phyloP scores from a whole-genome alignment of 1,284 basidiomycete genomes.

The Athelia sp. region DNA sequence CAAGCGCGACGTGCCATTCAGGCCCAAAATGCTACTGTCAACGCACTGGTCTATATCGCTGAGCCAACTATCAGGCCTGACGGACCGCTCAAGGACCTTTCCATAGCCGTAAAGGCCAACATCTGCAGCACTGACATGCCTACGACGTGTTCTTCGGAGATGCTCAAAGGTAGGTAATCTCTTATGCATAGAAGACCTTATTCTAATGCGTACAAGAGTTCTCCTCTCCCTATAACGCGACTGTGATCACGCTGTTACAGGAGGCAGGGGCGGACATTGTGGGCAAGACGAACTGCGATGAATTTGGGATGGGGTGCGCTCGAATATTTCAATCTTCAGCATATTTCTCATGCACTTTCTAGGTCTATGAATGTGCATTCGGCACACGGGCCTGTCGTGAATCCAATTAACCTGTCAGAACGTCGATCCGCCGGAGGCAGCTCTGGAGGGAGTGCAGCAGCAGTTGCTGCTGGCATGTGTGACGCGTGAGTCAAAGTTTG shows the following conservation, averaged over 20 bases:
- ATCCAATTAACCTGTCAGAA: constrained; percentile 50
- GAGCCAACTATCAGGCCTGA: neutral
- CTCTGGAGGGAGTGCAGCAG: constrained; percentile 81
- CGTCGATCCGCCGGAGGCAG: constrained; percentile 76
- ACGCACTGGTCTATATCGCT: constrained; percentile 41
- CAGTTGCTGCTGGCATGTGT: constrained; percentile 75
- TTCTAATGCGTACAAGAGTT: constrained; percentile 45
- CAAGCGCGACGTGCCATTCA: neutral
- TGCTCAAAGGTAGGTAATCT: constrained; percentile 53
- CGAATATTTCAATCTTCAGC: neutral
- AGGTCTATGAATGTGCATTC: constrained; percentile 76
- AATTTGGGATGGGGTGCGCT: constrained; percentile 94
- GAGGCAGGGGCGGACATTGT: constrained; percentile 67
- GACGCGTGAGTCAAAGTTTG: constrained; percentile 54
- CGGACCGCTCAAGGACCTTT: constrained; percentile 32
- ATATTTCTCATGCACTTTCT: neutral
- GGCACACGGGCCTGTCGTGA: constrained; percentile 71
- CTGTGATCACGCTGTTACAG: constrained; percentile 67
- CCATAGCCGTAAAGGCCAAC: constrained; percentile 82
- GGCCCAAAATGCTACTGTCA: constrained; percentile 35
- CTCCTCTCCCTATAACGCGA: constrained; percentile 82
- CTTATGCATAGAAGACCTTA: constrained; percentile 2
- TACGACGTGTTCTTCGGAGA: constrained; percentile 78
- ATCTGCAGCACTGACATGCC: constrained; percentile 68
- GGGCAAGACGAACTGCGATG: constrained; percentile 95